Conservation (phyloP, 2,329 filamentous ascomycete genomes). For the Penicillium decumbens region DNA sequence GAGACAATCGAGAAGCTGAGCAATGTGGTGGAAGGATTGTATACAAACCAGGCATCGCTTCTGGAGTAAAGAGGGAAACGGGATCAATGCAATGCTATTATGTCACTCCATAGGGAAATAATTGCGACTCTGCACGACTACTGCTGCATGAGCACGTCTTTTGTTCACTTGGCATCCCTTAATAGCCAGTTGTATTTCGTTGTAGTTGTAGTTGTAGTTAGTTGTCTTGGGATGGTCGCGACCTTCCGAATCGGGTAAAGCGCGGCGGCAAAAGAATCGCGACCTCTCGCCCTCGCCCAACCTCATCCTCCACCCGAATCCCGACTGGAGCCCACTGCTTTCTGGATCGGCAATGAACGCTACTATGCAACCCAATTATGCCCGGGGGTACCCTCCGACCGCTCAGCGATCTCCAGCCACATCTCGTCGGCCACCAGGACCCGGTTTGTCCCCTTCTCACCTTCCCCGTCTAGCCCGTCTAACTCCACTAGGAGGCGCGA, state of each 20-base stretch:
- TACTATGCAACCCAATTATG: slow-evolving; percentile 42
- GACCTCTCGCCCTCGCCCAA: slow-evolving; percentile 25
- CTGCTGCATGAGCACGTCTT: not conserved
- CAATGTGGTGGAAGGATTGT: slow-evolving; percentile 94
- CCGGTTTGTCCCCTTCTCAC: slow-evolving; percentile 33
- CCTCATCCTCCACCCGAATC: slow-evolving; percentile 20
- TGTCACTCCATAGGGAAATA: slow-evolving; percentile 19
- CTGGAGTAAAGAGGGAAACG: slow-evolving; percentile 61
- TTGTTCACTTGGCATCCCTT: not conserved
- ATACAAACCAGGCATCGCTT: slow-evolving; percentile 94
- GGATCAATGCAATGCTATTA: slow-evolving; percentile 25
- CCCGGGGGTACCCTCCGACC: slow-evolving; percentile 39
- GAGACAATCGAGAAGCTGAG: slow-evolving; percentile 95
- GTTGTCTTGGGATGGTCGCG: slow-evolving; percentile 9
- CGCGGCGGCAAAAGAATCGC: slow-evolving; percentile 36
- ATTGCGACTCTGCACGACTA: slow-evolving; percentile 14
- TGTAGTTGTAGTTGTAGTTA: not conserved
- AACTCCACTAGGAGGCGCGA: slow-evolving; percentile 24
- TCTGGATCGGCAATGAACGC: slow-evolving; percentile 33
- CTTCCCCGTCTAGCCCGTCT: slow-evolving; percentile 12
- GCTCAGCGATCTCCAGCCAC: slow-evolving; percentile 42
- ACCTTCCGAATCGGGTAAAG: slow-evolving; percentile 34
- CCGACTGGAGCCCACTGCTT: slow-evolving; percentile 12
- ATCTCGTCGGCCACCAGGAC: slow-evolving; percentile 38
- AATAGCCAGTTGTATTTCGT: not conserved